A percentile compares a stretch with the other conserved stretches of the same genome.
These are phyloP conservation scores for Mycena belliarum DNA, from an alignment of 768 basidiomycete genomes.

Conservation along the genomic window DNA sequence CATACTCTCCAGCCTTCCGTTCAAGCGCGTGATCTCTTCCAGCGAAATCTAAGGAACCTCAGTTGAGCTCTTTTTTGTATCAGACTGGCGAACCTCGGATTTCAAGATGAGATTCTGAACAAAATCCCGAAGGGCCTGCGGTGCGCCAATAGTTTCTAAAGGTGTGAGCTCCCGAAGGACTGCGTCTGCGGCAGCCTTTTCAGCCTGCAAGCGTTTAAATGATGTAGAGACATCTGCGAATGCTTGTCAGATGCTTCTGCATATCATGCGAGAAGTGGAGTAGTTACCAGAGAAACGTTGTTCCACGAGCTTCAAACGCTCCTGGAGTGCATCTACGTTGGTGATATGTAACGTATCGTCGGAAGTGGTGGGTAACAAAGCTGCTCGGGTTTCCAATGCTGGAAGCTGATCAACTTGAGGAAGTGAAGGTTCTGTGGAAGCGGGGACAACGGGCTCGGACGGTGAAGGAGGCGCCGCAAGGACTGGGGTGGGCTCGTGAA, in stretches of 20 bases:
- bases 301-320: slow-evolving; percentile 69
- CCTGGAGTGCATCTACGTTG: slow-evolving; percentile 60
- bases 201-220: slow-evolving; percentile 73
- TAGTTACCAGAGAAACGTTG: slow-evolving; percentile 71
- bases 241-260: slow-evolving; percentile 5
- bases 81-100: slow-evolving; percentile 56
- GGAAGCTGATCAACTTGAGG: slow-evolving; percentile 3
- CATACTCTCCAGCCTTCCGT: slow-evolving; percentile 72
- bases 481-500: slow-evolving; percentile 1
- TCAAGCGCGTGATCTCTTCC: slow-evolving; percentile 79
- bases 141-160: slow-evolving; percentile 63
- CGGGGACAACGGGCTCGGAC: not conserved
- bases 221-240: slow-evolving; percentile 74
- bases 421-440: slow-evolving; percentile 4
- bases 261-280: not conserved
- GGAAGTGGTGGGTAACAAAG: not conserved
- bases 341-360: not conserved
- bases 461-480: not conserved
- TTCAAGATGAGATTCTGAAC: slow-evolving; percentile 67
- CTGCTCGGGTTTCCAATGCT: slow-evolving; percentile 3
- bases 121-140: slow-evolving; percentile 70
- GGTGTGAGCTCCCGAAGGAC: slow-evolving; percentile 74
- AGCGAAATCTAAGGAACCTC: slow-evolving; percentile 52
- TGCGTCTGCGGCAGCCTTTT: slow-evolving; percentile 67
- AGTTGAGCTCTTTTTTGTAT: not conserved